phyloP scores from a whole-genome alignment of 2,329 filamentous ascomycete species.

The Aspergillus japonicus region DNA sequence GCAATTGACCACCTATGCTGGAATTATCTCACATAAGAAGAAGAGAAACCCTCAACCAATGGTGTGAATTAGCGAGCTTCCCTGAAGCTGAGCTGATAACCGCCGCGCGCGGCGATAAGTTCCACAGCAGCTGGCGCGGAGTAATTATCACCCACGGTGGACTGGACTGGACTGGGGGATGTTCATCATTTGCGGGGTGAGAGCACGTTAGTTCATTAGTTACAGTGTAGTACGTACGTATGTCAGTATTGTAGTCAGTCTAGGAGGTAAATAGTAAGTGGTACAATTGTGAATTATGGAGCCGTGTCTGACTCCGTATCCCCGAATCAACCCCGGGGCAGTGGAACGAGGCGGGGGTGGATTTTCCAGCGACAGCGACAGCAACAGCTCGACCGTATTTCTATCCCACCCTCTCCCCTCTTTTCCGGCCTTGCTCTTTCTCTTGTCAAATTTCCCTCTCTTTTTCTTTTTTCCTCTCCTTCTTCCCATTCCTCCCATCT shows the following conservation, averaged over 20 bases:
- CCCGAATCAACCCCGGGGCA: constrained; percentile 5
- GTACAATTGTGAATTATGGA: not conserved
- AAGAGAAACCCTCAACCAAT: too few species aligned
- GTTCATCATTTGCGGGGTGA: not conserved
- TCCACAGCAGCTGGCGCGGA: not conserved
- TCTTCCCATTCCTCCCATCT: constrained; percentile 2
- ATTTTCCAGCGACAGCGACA: not conserved
- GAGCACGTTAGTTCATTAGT: too few species aligned
- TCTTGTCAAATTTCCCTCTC: constrained; percentile 1
- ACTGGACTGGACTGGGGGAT: not conserved
- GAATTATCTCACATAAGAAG: too few species aligned
- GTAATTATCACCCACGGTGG: not conserved
- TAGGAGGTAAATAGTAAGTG: too few species aligned
- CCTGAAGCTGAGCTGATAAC: not conserved
- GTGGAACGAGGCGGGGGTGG: constrained; percentile 14
- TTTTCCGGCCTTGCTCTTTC: not conserved
- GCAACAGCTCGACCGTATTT: constrained; percentile 15
- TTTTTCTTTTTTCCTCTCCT: not conserved
- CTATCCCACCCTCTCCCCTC: constrained; percentile 5
- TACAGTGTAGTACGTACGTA: not conserved
- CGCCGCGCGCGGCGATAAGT: not conserved
- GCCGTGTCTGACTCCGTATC: not conserved
- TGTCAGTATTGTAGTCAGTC: not conserved
- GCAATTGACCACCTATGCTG: too few species aligned
- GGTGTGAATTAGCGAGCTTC: too few species aligned